These are phyloP conservation scores for Pleurotus tuoliensis DNA, from an alignment of 768 basidiomycete genomes.

Conservation along the genomic window DNA sequence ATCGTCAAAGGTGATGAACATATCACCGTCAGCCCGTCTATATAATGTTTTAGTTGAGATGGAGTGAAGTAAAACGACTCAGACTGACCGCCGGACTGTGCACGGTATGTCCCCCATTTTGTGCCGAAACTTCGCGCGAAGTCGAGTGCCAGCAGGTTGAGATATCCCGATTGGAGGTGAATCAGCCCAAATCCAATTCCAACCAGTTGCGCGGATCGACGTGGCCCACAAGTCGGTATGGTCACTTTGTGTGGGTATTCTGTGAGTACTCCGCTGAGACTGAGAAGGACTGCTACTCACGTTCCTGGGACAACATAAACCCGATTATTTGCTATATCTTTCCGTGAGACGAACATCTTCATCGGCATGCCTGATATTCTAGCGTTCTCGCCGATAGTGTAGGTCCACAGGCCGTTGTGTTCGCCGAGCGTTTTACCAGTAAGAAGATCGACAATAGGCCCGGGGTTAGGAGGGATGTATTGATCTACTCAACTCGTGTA, in stretches of 20 bases:
- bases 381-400: conserved; percentile 82
- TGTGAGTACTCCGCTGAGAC: neutral
- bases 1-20: conserved; percentile 48
- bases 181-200: conserved; percentile 78
- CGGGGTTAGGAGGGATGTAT: conserved; percentile 69
- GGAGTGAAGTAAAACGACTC: neutral
- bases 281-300: conserved; percentile 35
- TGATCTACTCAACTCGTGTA: conserved; percentile 45
- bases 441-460: conserved; percentile 57
- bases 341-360: conserved; percentile 70
- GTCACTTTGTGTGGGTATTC: conserved; percentile 33
- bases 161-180: conserved; percentile 44
- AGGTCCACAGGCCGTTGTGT: conserved; percentile 80
- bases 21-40: conserved; percentile 21
- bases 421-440: conserved; percentile 51
- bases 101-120: conserved; percentile 56
- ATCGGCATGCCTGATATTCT: conserved; percentile 56
- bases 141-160: conserved; percentile 39
- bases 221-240: conserved; percentile 53
- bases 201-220: conserved; percentile 40
- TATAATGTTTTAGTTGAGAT: conserved; percentile 12
- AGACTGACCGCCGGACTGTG: conserved; percentile 43
- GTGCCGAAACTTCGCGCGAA: conserved; percentile 65
- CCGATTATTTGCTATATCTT: conserved; percentile 58
- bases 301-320: conserved; percentile 75